phyloP scores from a whole-genome alignment of 2,329 filamentous ascomycete genomes.

The Xylariales sp. region DNA sequence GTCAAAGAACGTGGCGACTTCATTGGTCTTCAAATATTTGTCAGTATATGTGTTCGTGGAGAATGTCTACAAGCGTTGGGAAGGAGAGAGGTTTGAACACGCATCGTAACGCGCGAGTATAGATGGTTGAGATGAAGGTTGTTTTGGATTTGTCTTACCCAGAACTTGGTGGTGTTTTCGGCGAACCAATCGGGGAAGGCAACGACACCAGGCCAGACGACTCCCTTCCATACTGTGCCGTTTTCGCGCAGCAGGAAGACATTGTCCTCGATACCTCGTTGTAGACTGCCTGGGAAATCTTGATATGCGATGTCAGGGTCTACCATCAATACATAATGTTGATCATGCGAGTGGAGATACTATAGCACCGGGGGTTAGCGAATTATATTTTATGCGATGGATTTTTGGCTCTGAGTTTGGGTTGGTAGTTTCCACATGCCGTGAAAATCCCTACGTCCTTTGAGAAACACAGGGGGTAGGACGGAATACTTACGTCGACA shows the following conservation, averaged over 20 bases:
- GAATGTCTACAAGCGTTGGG: background rate
- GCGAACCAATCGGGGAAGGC: constrained; percentile 84
- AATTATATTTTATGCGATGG: background rate
- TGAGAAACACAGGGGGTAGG: background rate
- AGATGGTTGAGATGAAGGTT: background rate
- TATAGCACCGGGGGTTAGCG: constrained; percentile 10
- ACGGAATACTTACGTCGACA: constrained; percentile 55
- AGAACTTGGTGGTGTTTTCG: constrained; percentile 71
- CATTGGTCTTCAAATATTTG: constrained; percentile 60
- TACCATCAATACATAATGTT: constrained; percentile 82
- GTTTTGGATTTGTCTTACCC: constrained; percentile 49
- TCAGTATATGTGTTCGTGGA: background rate
- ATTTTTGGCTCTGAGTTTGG: background rate
- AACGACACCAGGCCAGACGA: constrained; percentile 81
- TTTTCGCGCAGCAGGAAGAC: constrained; percentile 64
- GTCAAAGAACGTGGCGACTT: constrained; percentile 75
- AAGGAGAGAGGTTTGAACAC: background rate
- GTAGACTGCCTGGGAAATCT: constrained; percentile 56
- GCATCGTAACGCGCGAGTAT: background rate
- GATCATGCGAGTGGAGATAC: constrained; percentile 73
- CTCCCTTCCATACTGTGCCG: constrained; percentile 68
- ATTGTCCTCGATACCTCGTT: constrained; percentile 56
- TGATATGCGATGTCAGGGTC: constrained; percentile 72
- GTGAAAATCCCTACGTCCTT: background rate
- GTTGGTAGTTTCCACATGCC: background rate